Base-by-base conservation (phyloP, 352 stramenopile genomes). In the Elongisporangium undulatum region DNA sequence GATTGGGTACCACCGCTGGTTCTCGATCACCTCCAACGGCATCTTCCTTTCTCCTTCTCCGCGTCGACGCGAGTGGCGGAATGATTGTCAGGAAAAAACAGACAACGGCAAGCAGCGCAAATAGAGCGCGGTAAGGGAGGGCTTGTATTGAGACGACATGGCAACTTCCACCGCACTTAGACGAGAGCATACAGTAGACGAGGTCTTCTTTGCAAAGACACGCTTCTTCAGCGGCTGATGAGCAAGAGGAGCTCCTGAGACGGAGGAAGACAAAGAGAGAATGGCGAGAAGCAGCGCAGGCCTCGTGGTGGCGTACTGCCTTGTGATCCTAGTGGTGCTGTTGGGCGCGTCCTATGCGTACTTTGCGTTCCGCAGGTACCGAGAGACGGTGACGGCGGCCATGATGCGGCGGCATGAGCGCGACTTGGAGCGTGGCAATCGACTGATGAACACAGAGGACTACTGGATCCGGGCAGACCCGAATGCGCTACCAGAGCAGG, bases 1-100 rank as follows among this genome's bases (percentile, higher is more conserved):
- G 8, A 95, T 75, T 16, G 85, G 68, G 51, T 89, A 93, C 85
- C 85, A 95, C 23, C 85, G 82, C 67, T 95, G 85, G 66, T 95
- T 95, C 72, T 95, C 85, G 60, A 95, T 86, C 63, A 95, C 73
- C 63, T 95, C 85, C 17, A 68, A 55, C 53, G 66, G 65, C 77
- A 81, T 81, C 41, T 34, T 34, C 3, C 24, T 34, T 34, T 34
- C 24, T 34, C 24, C 24, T 34, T 34, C 24, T 34, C 24, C 24
- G 24, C 24, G 24, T 34, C 24, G 24, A n/a, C 7, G 24, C 24
- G 24, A 34, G 7, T 34, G 24, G 3, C 24, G 3, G 24, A 34
- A 34, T 34, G 24, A 34, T 34, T 34, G 24, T 34, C 24, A 34
- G 24, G n/a, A 34, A 34, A 34, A 34, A 34, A 34, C 24, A 34